Percentiles rank a stretch among this genome's conserved stretches.
These are phyloP conservation scores for Talaromyces atroroseus DNA, from an alignment of 2,329 filamentous ascomycete species.

Conservation along the genomic window DNA sequence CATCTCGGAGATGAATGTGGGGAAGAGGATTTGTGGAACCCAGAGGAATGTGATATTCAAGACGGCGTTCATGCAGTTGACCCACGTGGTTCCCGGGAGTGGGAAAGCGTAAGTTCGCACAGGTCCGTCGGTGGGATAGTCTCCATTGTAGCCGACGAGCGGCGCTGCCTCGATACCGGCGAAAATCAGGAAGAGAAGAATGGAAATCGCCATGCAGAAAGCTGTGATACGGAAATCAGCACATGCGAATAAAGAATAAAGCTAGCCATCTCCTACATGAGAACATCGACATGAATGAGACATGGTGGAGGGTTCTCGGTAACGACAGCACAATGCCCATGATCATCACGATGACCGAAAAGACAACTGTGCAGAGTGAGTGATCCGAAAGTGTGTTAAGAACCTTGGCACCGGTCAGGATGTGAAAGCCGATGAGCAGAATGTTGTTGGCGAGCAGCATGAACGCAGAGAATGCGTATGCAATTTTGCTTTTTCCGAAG, in stretches of 20 bases:
- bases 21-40: slow-evolving; percentile 50
- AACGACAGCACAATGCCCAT: slow-evolving; percentile 46
- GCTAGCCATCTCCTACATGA: slow-evolving; percentile 25
- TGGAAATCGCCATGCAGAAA: slow-evolving; percentile 44
- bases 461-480: slow-evolving; percentile 43
- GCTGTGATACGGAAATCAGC: slow-evolving; percentile 20
- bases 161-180: slow-evolving; percentile 43
- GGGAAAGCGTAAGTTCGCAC: slow-evolving; percentile 48
- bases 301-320: slow-evolving; percentile 42
- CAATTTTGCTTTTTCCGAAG: slow-evolving; percentile 40
- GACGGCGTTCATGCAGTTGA: slow-evolving; percentile 47
- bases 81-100: slow-evolving; percentile 42
- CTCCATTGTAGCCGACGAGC: slow-evolving; percentile 42
- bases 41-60: slow-evolving; percentile 48
- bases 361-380: slow-evolving; percentile 45
- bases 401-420: slow-evolving; percentile 46
- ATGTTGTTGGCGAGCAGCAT: slow-evolving; percentile 51
- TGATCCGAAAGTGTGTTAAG: slow-evolving; percentile 48
- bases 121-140: slow-evolving; percentile 40
- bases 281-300: slow-evolving; percentile 49
- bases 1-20: slow-evolving; percentile 50
- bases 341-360: slow-evolving; percentile 42
- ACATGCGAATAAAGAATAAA: not conserved
- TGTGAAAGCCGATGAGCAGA: slow-evolving; percentile 47
- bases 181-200: slow-evolving; percentile 48